Evolutionary conservation across 345 rosid genomes (phyloP).

Genomic region (Gossypium stocksii): DNA sequence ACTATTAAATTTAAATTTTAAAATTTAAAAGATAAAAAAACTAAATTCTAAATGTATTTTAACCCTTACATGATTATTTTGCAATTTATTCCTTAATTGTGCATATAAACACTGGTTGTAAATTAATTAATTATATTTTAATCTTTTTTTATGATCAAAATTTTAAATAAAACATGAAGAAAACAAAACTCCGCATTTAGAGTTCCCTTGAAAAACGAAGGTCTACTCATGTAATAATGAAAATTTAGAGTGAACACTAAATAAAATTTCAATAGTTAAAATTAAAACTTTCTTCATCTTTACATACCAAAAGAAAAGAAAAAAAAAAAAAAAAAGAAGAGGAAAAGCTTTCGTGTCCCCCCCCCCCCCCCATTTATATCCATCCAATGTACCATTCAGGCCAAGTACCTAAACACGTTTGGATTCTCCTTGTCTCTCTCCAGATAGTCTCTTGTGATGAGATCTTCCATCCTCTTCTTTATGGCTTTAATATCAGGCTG

Average conservation of each 20-base stretch:
- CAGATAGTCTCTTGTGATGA: constrained; percentile 79
- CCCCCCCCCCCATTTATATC: no score
- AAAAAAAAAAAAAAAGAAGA: no score
- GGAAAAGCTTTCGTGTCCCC: no score
- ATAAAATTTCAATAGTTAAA: not conserved
- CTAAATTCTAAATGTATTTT: no score
- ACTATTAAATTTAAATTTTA: no score
- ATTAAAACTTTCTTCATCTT: not conserved
- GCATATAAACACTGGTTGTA: no score
- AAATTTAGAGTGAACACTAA: not conserved
- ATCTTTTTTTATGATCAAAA: no score
- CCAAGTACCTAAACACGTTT: constrained; percentile 72
- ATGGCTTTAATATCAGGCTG: constrained; percentile 98
- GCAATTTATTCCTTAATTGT: no score
- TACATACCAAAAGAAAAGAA: not conserved
- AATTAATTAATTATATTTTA: no score
- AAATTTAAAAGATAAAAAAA: no score
- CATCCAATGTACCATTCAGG: constrained; percentile 25
- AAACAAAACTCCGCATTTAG: not conserved
- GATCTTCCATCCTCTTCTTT: constrained; percentile 91
- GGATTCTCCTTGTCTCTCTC: constrained; percentile 86
- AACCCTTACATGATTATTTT: no score
- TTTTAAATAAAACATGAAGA: no score
- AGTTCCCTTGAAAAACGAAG: not conserved
- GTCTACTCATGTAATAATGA: not conserved